Conservation (phyloP, 2,329 filamentous ascomycete genomes). For the Alternaria viburni region DNA sequence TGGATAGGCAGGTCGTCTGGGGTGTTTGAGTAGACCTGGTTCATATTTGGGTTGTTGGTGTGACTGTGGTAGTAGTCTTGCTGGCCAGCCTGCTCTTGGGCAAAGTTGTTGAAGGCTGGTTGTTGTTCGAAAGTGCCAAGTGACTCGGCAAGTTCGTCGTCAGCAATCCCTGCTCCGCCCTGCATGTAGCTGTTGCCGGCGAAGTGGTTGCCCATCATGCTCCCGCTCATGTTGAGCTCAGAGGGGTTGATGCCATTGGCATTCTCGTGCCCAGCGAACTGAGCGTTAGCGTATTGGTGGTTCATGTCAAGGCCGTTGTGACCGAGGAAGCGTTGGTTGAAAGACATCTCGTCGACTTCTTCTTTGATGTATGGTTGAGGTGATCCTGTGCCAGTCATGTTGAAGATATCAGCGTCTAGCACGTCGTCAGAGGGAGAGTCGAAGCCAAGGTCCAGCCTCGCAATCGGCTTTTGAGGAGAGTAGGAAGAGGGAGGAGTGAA, state of each 20-base stretch:
- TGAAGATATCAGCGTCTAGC: constrained; percentile 53
- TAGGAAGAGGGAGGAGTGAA: constrained; percentile 52
- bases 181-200: constrained; percentile 74
- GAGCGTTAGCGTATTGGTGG: constrained; percentile 56
- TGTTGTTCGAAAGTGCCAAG: constrained; percentile 62
- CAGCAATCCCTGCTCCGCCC: constrained; percentile 78
- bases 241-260: constrained; percentile 74
- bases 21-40: constrained; percentile 82
- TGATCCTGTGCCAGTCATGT: constrained; percentile 63
- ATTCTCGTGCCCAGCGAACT: constrained; percentile 53
- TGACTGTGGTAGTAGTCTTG: constrained; percentile 57
- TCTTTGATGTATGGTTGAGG: constrained; percentile 70
- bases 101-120: constrained; percentile 56
- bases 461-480: constrained; percentile 48
- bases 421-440: constrained; percentile 50
- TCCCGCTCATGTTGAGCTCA: constrained; percentile 75
- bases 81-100: constrained; percentile 64
- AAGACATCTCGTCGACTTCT: constrained; percentile 69
- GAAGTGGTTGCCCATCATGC: constrained; percentile 63
- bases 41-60: constrained; percentile 67
- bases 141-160: constrained; percentile 83
- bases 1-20: constrained; percentile 91
- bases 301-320: constrained; percentile 59
- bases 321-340: constrained; percentile 58
- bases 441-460: constrained; percentile 47